Evolutionary conservation across 371 early-diverging fungal genomes (phyloP).

Genomic region (Rhizopus microsporus): DNA sequence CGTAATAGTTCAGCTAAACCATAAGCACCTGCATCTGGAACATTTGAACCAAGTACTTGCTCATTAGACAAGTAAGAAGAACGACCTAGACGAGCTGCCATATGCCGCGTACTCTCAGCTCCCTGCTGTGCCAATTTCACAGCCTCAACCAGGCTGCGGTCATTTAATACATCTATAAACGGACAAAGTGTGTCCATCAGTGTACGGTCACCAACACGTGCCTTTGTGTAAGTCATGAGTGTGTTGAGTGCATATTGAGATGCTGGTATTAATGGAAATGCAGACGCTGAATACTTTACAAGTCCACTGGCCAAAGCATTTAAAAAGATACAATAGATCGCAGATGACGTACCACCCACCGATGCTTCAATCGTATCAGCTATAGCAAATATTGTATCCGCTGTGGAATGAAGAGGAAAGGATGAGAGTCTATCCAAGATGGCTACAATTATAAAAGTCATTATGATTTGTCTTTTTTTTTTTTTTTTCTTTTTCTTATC

Average conservation of each 20-base stretch:
- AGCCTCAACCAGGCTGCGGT: slow-evolving; percentile 39
- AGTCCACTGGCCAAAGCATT: slow-evolving; percentile 70
- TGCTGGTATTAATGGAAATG: slow-evolving; percentile 21
- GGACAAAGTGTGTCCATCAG: slow-evolving; percentile 78
- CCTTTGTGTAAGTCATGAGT: slow-evolving; percentile 69
- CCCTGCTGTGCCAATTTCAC: slow-evolving; percentile 60
- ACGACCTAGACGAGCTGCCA: slow-evolving; percentile 70
- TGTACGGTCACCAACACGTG: slow-evolving; percentile 78
- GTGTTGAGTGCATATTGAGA: slow-evolving; percentile 58
- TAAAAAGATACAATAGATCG: slow-evolving; percentile 76
- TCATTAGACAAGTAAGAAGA: slow-evolving; percentile 67
- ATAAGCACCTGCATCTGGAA: slow-evolving; percentile 75
- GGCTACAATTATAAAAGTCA: slow-evolving; percentile 21
- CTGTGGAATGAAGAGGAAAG: slow-evolving; percentile 23
- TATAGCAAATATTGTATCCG: slow-evolving; percentile 39
- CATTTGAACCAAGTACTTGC: slow-evolving; percentile 37
- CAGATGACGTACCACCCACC: slow-evolving; percentile 82
- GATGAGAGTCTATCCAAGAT: slow-evolving; percentile 27
- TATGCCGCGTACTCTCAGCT: slow-evolving; percentile 55
- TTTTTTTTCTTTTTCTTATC: neutral
- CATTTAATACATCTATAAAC: slow-evolving; percentile 54
- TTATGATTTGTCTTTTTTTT: neutral
- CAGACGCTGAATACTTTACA: slow-evolving; percentile 10
- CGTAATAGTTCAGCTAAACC: slow-evolving; percentile 60
- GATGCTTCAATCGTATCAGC: slow-evolving; percentile 67